phyloP scores from a whole-genome alignment of 148 eudicot species.

The Camellia japonica region DNA sequence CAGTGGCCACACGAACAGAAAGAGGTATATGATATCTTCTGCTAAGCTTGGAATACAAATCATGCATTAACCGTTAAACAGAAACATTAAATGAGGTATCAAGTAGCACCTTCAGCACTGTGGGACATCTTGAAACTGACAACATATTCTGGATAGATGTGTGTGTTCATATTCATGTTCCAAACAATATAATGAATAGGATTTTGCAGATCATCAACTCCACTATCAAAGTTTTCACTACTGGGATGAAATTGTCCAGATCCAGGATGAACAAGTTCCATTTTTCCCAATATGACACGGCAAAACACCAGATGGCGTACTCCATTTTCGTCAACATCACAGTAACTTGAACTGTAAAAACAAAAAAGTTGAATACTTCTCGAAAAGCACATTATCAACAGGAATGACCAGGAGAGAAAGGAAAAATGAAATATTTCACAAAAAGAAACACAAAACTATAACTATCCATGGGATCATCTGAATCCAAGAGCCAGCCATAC shows the following conservation, averaged over 20 bases:
- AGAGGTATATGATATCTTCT: not conserved
- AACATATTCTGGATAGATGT: constrained; percentile 38
- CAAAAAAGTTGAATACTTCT: not conserved
- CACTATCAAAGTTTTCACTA: constrained; percentile 30
- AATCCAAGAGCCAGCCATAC: not conserved
- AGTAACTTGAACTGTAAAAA: constrained; percentile 27
- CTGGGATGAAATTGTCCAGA: constrained; percentile 41
- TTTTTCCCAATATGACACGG: constrained; percentile 40
- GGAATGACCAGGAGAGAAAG: not conserved
- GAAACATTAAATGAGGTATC: not conserved
- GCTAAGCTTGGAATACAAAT: not conserved
- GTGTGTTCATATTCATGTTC: constrained; percentile 39
- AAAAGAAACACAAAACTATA: constrained; percentile 2
- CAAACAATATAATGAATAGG: constrained; percentile 39
- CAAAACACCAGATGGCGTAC: constrained; percentile 32
- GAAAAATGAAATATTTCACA: not conserved
- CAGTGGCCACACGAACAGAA: not conserved
- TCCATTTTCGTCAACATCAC: constrained; percentile 45
- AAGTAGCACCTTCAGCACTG: constrained; percentile 25
- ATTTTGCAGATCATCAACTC: constrained; percentile 41
- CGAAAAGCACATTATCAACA: not conserved
- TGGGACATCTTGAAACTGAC: constrained; percentile 32
- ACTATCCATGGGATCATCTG: not conserved
- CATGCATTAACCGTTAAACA: not conserved
- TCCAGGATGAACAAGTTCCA: constrained; percentile 33